These are phyloP conservation scores for Aspergillus ellipticus DNA, from an alignment of 495 filamentous ascomycete species.

Conservation along the genomic window DNA sequence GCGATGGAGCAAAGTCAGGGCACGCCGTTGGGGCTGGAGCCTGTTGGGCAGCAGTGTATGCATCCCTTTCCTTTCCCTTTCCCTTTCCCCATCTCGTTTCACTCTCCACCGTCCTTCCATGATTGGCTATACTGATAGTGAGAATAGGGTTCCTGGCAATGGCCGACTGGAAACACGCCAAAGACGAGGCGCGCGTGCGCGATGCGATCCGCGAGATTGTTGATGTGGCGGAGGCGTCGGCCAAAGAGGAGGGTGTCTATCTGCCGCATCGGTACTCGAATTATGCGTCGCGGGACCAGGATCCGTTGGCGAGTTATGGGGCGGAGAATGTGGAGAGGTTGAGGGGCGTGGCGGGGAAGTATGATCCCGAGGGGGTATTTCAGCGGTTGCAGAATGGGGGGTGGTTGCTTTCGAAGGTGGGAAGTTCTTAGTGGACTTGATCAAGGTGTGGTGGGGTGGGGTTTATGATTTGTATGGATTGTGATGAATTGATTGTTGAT, in stretches of 20 bases:
- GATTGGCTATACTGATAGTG: neutral
- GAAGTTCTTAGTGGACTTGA: too few relatives aligned
- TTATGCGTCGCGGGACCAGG: conserved; percentile 1
- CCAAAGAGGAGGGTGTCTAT: conserved; percentile 36
- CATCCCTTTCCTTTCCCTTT: too few relatives aligned
- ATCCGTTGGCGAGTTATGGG: conserved; percentile 3
- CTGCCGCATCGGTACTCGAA: conserved; percentile 51
- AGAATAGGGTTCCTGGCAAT: conserved; percentile 2
- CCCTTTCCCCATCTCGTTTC: too few relatives aligned
- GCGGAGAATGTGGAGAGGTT: neutral
- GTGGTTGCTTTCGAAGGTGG: neutral
- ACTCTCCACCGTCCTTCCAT: too few relatives aligned
- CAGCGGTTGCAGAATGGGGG: conserved; percentile 4
- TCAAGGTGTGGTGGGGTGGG: too few relatives aligned
- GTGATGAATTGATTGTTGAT: too few relatives aligned
- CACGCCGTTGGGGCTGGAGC: neutral
- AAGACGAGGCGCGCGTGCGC: conserved; percentile 27
- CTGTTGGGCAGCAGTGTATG: conserved; percentile 7
- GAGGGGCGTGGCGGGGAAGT: neutral
- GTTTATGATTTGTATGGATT: too few relatives aligned
- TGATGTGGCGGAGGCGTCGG: conserved; percentile 24
- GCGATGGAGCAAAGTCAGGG: conserved; percentile 2
- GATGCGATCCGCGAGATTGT: conserved; percentile 17
- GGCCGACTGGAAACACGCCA: conserved; percentile 24
- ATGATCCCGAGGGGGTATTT: conserved; percentile 6